Evolutionary conservation across 2,329 filamentous ascomycete genomes (phyloP).

Genomic region (Fusarium sp.): DNA sequence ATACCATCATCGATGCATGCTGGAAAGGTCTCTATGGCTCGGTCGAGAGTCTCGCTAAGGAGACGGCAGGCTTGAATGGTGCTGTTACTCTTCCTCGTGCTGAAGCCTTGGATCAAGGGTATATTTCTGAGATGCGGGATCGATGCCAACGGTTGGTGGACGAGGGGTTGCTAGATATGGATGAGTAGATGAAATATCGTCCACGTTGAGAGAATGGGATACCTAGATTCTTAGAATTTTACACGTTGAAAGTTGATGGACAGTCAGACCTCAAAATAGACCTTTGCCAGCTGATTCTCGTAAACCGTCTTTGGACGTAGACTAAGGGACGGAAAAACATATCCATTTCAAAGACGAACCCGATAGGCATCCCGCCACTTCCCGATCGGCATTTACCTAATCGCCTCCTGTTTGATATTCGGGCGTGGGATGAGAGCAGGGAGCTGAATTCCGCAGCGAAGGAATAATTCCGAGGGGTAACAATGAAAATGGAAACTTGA

Average conservation of each 20-base stretch:
- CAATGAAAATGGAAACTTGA: not conserved
- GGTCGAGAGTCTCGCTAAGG: not conserved
- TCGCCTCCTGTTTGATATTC: not conserved
- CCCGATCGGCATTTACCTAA: not conserved
- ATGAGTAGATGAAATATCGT: not conserved
- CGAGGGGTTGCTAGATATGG: not conserved
- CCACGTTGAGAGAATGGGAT: not conserved
- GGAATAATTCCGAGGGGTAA: not conserved
- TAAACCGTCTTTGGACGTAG: not conserved
- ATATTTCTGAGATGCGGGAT: not conserved
- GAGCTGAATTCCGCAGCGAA: not conserved
- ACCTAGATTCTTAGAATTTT: not conserved
- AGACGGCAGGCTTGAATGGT: not conserved
- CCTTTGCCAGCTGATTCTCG: not conserved
- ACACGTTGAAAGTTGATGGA: no score
- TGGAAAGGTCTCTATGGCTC: not conserved
- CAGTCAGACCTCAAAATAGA: not conserved
- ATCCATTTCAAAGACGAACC: not conserved
- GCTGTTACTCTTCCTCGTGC: not conserved
- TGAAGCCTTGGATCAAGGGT: not conserved
- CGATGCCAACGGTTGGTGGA: not conserved
- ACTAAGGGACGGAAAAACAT: not conserved
- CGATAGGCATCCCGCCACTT: not conserved
- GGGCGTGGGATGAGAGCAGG: not conserved
- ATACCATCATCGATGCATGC: not conserved